These are phyloP conservation scores for Thermothielavioides terrestris DNA, from an alignment of 495 filamentous ascomycete genomes.

Conservation along the genomic window DNA sequence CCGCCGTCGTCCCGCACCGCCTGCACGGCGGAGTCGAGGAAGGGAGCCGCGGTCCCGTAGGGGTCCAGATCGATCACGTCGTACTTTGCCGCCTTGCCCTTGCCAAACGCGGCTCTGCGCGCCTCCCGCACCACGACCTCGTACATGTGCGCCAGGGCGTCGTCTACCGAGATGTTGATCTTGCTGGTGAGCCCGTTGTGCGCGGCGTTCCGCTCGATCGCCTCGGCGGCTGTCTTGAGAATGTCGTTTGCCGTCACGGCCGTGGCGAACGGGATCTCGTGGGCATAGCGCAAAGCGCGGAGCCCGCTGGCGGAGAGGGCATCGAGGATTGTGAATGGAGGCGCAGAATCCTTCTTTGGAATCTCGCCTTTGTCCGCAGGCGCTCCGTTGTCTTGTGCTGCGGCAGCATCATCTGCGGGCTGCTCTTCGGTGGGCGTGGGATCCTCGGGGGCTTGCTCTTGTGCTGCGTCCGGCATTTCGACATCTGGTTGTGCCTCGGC, in stretches of 20 bases:
- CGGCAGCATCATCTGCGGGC: background rate
- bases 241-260: constrained; percentile 85
- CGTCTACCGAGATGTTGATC: constrained; percentile 62
- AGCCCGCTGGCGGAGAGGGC: constrained; percentile 92
- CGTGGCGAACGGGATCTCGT: constrained; percentile 77
- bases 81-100: constrained; percentile 46
- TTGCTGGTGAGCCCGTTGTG: constrained; percentile 67
- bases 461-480: constrained; percentile 19
- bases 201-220: constrained; percentile 73
- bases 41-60: constrained; percentile 85
- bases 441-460: background rate
- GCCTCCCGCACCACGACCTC: constrained; percentile 39
- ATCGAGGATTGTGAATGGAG: constrained; percentile 74
- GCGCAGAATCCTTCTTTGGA: constrained; percentile 13
- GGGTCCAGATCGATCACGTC: constrained; percentile 96
- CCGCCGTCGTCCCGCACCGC: constrained; percentile 74
- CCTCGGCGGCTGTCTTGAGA: constrained; percentile 62
- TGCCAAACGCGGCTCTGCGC: constrained; percentile 18
- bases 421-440: background rate
- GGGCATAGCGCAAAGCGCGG: constrained; percentile 82
- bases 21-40: constrained; percentile 83
- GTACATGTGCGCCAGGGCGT: constrained; percentile 92
- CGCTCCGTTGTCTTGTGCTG: background rate
- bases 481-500: constrained; percentile 4
- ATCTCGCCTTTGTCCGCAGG: constrained; percentile 6